A percentile compares a stretch with the other conserved stretches of the same genome.
Conservation (phyloP, 1,139 yeast genomes). For the Scheffersomyces titani region DNA sequence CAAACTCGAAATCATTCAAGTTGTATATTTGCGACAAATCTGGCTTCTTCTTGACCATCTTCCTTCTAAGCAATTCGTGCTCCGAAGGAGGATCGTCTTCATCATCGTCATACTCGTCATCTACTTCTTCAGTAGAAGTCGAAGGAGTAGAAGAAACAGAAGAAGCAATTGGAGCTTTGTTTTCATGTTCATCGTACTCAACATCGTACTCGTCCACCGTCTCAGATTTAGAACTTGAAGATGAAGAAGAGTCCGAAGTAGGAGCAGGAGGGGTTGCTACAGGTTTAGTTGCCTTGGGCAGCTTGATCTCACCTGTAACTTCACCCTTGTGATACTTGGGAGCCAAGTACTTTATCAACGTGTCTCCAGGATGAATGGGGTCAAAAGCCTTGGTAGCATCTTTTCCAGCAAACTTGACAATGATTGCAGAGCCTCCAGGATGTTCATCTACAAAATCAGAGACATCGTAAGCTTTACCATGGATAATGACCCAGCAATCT, state of each 20-base stretch:
- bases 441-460: conserved; percentile 50
- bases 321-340: conserved; percentile 34
- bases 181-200: conserved; percentile 48
- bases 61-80: conserved; percentile 28
- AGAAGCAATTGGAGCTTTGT: conserved; percentile 24
- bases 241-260: not conserved
- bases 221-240: conserved; percentile 4
- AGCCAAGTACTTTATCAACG: conserved; percentile 51
- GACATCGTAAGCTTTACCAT: conserved; percentile 53
- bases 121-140: conserved; percentile 9
- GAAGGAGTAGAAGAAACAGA: not conserved
- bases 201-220: conserved; percentile 48
- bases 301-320: conserved; percentile 19
- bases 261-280: conserved; percentile 3
- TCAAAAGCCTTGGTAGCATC: conserved; percentile 64
- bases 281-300: conserved; percentile 8
- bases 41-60: conserved; percentile 46
- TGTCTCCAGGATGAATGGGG: conserved; percentile 85
- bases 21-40: conserved; percentile 69
- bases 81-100: conserved; percentile 33
- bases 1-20: conserved; percentile 76
- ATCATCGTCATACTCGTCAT: conserved; percentile 22
- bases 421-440: conserved; percentile 57
- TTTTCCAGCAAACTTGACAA: conserved; percentile 55
- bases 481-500: conserved; percentile 60